Base-by-base conservation (phyloP, 139 green algal genomes). In the Auxenochlorella pyrenoidosa region DNA sequence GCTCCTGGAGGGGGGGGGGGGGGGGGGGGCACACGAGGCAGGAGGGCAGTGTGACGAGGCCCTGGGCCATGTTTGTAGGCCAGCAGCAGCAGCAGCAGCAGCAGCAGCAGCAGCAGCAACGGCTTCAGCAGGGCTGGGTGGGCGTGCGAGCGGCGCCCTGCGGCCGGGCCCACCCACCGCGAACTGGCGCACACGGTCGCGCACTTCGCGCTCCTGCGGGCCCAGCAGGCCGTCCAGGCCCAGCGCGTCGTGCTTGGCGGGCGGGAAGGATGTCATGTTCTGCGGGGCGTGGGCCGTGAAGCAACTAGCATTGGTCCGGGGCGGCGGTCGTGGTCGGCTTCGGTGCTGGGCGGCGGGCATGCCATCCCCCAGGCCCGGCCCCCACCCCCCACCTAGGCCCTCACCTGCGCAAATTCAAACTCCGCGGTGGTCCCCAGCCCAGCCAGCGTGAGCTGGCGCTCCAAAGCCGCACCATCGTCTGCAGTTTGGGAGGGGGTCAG, bases 221-320 rank as follows among this genome's bases (percentile, higher is more conserved):
- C 86, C 92, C 38, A 99, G 92, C 79, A 98, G 88, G 3, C 92
- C 90, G 59, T 97, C 94, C 54, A 97, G 90, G 24, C 68, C 60
- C 54, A 98, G 88, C 13, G 92, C 91, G 73, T 98, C 95, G 68
- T 94, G 89, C 40, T 82, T 91, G 4, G 94, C 89, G 12, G 89
- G 83, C 36, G 95, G 95, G 90, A 98, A 98, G 18, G 83, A 78
- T 40, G 89, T 87, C 71, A 93, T 93, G 28, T 90, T 97, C 32
- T 95, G 94, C 22, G 51, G 22, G 26, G 13, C 13, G 18, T 47
- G 36, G 72, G 38, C n/a, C n/a, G n/a, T n/a, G n/a, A n/a, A n/a
- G n/a, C n/a, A n/a, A n/a, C n/a, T n/a, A n/a, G n/a, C n/a, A n/a
- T n/a, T n/a, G n/a, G n/a, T n/a, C n/a, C n/a, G n/a, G n/a, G n/a